These are phyloP conservation scores for Williopsis jadinii DNA, from an alignment of 1,139 yeast genomes.

Conservation along the genomic window DNA sequence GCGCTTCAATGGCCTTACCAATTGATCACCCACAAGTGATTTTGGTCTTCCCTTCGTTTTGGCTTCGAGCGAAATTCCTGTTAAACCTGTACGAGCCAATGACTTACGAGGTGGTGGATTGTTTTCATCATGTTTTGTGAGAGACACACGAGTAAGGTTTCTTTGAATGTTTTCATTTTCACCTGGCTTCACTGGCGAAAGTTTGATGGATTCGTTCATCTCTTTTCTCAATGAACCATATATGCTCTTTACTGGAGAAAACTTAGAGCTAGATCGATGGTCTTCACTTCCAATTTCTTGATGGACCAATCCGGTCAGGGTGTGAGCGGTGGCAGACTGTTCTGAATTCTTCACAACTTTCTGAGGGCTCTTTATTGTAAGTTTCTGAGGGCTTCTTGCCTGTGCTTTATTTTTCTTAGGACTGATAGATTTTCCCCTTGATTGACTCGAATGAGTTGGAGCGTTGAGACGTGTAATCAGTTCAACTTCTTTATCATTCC, in stretches of 20 bases:
- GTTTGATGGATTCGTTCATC: constrained; percentile 7
- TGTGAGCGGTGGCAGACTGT: neutral
- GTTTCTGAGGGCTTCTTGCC: neutral
- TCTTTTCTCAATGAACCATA: constrained; percentile 19
- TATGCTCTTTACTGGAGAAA: constrained; percentile 22
- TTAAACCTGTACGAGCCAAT: constrained; percentile 14
- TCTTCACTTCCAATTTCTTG: constrained; percentile 6
- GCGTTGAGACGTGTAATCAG: constrained; percentile 24
- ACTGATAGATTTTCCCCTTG: constrained; percentile 5
- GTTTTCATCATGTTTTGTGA: constrained; percentile 15
- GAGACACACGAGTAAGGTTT: constrained; percentile 17
- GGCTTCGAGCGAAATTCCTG: constrained; percentile 16
- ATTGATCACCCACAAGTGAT: constrained; percentile 15
- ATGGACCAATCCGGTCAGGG: neutral
- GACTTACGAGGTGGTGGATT: constrained; percentile 15
- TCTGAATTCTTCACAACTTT: neutral
- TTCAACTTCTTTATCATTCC: constrained; percentile 1
- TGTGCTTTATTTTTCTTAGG: constrained; percentile 1
- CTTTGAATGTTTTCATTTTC: constrained; percentile 2
- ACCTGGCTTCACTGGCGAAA: constrained; percentile 9
- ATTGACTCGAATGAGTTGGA: constrained; percentile 30
- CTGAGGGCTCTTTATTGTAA: neutral
- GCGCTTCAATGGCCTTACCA: constrained; percentile 12
- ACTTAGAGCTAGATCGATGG: constrained; percentile 11
- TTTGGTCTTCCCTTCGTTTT: constrained; percentile 13